Base-by-base conservation (phyloP, 2,329 filamentous ascomycete genomes). In the Metarhizium anisopliae region DNA sequence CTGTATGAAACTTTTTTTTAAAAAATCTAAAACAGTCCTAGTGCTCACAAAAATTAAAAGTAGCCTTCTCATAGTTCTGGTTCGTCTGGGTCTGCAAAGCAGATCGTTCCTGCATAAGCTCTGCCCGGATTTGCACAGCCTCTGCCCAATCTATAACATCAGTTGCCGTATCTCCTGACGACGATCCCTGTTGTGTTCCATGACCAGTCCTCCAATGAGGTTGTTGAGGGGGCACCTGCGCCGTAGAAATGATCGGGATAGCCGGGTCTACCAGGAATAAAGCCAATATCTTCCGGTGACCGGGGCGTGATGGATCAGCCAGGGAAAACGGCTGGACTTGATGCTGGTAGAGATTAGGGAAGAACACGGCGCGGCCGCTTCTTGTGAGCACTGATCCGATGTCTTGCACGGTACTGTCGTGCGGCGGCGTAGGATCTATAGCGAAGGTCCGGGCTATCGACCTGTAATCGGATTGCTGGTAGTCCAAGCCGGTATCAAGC, bases 241-340 rank as follows among this genome's bases (percentile, higher is more conserved):
- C 69, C 10, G 74, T 76, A 1, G 70, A 72, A 55, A 74, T 66
- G 67, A 77, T 54, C 1, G 74, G 74, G 1, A 72, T 60, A 20
- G 74, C 61, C 0, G 83, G 84, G 62, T 86, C 81, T 2, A 87
- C 77, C 2, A 86, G 73, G 63, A 80, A 86, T 10, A 86, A 68
- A 0, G 79, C 80, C 3, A 86, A 67, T 51, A 85, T 80, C 63
- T 81, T 81, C 18, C 81, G 73, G 60, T 85, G 79, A 2, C 84
- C 83, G 0, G 79, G 74, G 20, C 71, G 74, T 0, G 76, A 74
- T 3, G 65, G 66, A 61, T 87, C 82, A 0, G 59, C 66, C 0
- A 86, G 74, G 6, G 65, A 59, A 60, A 85, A 85, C 0, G 76
- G 72, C 6, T 68, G 63, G 1, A 83, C 79, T 2, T 70, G 68